Percentiles rank a stretch among this genome's conserved stretches.
Evolutionary conservation across 139 green algal species (phyloP).

Genomic region (Astrephomene gubernaculifera): DNA sequence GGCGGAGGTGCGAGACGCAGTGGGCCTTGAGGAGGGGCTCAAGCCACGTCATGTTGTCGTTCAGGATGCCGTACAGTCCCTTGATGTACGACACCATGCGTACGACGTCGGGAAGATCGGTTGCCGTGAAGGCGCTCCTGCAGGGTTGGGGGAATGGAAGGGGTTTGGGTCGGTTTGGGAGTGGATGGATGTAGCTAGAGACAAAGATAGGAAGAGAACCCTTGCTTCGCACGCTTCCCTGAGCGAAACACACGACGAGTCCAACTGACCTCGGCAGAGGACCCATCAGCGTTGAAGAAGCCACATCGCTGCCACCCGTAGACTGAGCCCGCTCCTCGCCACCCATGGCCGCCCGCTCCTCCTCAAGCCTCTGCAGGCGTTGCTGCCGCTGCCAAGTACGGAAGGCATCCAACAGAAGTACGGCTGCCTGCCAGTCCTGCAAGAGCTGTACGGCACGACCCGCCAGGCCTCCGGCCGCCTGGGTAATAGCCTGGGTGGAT

Average conservation of each 20-base stretch:
- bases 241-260: no score
- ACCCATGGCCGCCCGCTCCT: not conserved
- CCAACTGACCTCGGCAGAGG: no score
- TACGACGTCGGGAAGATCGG: not conserved
- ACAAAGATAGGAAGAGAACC: no score
- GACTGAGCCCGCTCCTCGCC: not conserved
- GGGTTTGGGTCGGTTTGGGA: no score
- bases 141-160: no score
- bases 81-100: conserved; percentile 32
- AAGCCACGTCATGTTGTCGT: conserved; percentile 13
- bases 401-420: not conserved
- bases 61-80: conserved; percentile 21
- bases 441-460: not conserved
- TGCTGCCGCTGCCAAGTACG: conserved; percentile 19
- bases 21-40: conserved; percentile 18
- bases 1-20: not conserved
- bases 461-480: not conserved
- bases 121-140: not conserved
- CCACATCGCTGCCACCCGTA: no score
- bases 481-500: not conserved
- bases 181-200: no score
- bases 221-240: no score
- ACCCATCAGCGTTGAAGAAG: no score
- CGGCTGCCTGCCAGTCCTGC: conserved; percentile 25
- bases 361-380: not conserved